These are phyloP conservation scores for Epichloe brachyelytri DNA, from an alignment of 2,329 filamentous ascomycete genomes.

Conservation along the genomic window DNA sequence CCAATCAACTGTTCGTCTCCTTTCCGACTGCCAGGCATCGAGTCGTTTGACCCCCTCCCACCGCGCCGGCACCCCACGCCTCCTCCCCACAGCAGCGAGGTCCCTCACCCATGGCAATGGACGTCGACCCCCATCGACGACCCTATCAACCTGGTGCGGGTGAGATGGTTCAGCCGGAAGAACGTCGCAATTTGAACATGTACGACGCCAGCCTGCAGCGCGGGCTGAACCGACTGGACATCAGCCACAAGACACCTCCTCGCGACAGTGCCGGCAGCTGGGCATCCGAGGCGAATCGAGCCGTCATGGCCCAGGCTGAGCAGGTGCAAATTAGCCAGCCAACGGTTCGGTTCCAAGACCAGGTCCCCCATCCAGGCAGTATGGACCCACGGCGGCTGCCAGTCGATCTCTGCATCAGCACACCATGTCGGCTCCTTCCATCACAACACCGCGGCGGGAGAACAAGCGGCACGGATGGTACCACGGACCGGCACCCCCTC, in stretches of 20 bases:
- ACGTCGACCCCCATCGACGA: conserved; percentile 33
- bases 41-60: conserved; percentile 72
- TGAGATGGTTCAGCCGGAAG: conserved; percentile 25
- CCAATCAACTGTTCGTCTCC: conserved; percentile 40
- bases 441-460: conserved; percentile 43
- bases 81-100: conserved; percentile 44
- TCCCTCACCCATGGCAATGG: conserved; percentile 67
- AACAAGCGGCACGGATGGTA: conserved; percentile 63
- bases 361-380: conserved; percentile 26
- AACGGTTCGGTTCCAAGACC: conserved; percentile 42
- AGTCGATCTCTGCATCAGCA: conserved; percentile 35
- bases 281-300: conserved; percentile 43
- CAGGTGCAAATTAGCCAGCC: conserved; percentile 32
- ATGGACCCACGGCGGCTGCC: conserved; percentile 14
- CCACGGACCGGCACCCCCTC: conserved; percentile 35
- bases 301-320: conserved; percentile 42
- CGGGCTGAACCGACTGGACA: conserved; percentile 53
- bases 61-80: conserved; percentile 45
- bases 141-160: conserved; percentile 15
- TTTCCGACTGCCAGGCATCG: conserved; percentile 73
- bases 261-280: conserved; percentile 40
- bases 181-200: conserved; percentile 37
- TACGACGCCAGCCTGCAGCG: conserved; percentile 57
- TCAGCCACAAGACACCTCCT: conserved; percentile 38
- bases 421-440: conserved; percentile 45